Evolutionary conservation across 805 yeast genomes (phyloP).

Genomic region (Yarrowia sp.): DNA sequence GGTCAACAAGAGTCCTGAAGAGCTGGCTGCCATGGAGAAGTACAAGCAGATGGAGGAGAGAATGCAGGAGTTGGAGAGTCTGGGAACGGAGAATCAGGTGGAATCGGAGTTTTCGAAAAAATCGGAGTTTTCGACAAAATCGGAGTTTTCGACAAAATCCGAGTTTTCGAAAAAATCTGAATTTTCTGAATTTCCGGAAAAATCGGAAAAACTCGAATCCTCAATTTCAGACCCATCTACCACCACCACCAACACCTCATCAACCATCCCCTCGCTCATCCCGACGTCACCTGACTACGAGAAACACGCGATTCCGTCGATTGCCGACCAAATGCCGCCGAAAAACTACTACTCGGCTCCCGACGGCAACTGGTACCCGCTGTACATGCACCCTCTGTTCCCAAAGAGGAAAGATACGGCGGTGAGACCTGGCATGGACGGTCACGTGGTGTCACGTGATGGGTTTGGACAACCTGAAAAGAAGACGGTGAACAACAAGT

Average conservation of each 20-base stretch:
- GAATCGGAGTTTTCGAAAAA: too few species aligned
- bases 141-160: too few species aligned
- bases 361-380: slow-evolving; percentile 18
- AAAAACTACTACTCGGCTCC: slow-evolving; percentile 12
- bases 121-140: too few species aligned
- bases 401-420: not conserved
- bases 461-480: not conserved
- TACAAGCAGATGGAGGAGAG: too few species aligned
- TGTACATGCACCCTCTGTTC: slow-evolving; percentile 10
- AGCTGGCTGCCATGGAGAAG: not conserved
- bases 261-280: not conserved
- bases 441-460: not conserved
- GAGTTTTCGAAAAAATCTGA: too few species aligned
- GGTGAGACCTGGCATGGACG: not conserved
- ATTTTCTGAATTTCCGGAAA: too few species aligned
- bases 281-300: not conserved
- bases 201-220: too few species aligned
- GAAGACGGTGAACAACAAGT: too few species aligned
- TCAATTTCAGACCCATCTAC: too few species aligned
- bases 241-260: not conserved
- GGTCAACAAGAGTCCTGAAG: not conserved
- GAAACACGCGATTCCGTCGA: not conserved
- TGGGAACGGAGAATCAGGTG: too few species aligned
- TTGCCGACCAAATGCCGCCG: not conserved
- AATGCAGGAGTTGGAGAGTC: too few species aligned